Evolutionary conservation across 2,329 filamentous ascomycete species (phyloP), one percentile per base, ranked within the genome.

Genomic region (Cladosporium sp.): DNA sequence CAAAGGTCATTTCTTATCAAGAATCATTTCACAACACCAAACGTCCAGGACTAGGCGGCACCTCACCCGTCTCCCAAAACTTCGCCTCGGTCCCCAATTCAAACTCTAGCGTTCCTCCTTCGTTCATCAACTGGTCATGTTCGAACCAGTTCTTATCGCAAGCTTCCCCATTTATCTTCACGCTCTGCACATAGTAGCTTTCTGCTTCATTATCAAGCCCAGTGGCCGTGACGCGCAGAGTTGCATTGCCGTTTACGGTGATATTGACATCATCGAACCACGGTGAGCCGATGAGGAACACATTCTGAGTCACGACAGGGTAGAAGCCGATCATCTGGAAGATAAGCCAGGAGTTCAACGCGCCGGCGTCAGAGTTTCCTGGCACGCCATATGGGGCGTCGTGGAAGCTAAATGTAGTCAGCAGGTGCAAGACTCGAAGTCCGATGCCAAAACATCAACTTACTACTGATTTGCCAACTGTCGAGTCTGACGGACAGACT

Each of bases 121-220:
- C 60, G 0, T 66, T 60, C 56, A 75, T 66, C 4, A 75, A 56
- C 60, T 82, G 76, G 1, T 73, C 70, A 61, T 82, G 78, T 52
- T 74, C 70, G 14, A 82, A 70, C 79, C 79, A 82, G 50, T 78
- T 82, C 66, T 72, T 74, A 0, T 68, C 59, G 79, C 78, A 81
- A 0, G 52, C 2, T 49, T 76, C 53, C 0, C 77, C 78, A 54
- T 82, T 81, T 35, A 82, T 74, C 51, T 66, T 75, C 1, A 82
- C 67, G 2, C 70, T 71, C 59, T 81, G 77, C 4, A 83, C 74
- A 54, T 76, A 83, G 40, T 72, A 75, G 2, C 73, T 73, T 2
- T 74, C 62, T 3, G 68, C 64, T 14, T 49, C 38, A 46, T 63
- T 59, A 1, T 68, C 70, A 10, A 79, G 59, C 0, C 74, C 73